Conservation (phyloP, 768 basidiomycete genomes). For the Suillus variegatus region DNA sequence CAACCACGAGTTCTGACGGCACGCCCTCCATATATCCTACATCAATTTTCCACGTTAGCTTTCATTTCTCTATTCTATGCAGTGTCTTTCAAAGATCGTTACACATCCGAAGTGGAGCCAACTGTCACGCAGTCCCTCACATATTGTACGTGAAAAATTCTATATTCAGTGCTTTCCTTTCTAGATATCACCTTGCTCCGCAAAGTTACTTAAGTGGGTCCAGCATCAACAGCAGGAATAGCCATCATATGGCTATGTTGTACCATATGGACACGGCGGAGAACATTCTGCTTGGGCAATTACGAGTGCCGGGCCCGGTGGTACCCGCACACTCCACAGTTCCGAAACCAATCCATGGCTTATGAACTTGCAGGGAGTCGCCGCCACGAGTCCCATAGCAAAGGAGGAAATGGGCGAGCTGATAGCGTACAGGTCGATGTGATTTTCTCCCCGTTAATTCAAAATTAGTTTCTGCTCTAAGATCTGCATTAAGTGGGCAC, state of each 20-base stretch:
- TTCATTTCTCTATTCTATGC: neutral
- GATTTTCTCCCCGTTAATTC: slow-evolving; percentile 13
- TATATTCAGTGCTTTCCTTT: neutral
- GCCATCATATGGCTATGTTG: no score
- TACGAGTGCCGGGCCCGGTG: no score
- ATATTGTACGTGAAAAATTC: neutral
- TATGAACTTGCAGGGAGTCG: slow-evolving; percentile 12
- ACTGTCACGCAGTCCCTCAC: neutral
- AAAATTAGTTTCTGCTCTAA: slow-evolving; percentile 22
- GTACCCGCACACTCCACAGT: slow-evolving; percentile 10
- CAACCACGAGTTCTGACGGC: slow-evolving; percentile 60
- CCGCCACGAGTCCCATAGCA: slow-evolving; percentile 21
- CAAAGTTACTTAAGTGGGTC: no score
- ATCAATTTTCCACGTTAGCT: neutral
- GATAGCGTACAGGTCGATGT: slow-evolving; percentile 23
- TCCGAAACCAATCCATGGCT: slow-evolving; percentile 23
- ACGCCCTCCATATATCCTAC: neutral
- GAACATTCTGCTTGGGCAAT: no score
- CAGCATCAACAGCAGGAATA: no score
- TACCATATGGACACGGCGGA: no score
- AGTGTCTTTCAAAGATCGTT: neutral
- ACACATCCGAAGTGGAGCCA: neutral
- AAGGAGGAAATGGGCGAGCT: slow-evolving; percentile 24
- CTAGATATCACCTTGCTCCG: no score
- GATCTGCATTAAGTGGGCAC: slow-evolving; percentile 6